Conservation (phyloP, 257 asterid species). For the Capsicum baccatum region DNA sequence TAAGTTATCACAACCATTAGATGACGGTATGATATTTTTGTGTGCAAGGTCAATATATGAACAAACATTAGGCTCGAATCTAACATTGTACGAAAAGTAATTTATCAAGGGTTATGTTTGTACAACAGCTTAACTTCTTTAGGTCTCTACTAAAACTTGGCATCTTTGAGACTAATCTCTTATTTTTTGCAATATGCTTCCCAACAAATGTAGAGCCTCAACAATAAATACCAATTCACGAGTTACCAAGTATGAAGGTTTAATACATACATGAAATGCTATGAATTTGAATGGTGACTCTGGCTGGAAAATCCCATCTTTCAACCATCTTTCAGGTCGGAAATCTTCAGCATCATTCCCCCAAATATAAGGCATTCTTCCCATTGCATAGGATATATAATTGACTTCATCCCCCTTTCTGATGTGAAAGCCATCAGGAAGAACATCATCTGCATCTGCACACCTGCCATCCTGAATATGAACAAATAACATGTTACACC, state of each 20-base stretch:
- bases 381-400: conserved; percentile 72
- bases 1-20: background rate
- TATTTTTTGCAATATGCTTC: background rate
- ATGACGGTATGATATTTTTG: background rate
- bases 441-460: conserved; percentile 67
- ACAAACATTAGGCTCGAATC: background rate
- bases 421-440: conserved; percentile 69
- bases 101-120: background rate
- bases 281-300: conserved; percentile 72
- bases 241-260: background rate
- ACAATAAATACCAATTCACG: background rate
- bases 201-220: background rate
- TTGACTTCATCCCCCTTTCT: conserved; percentile 64
- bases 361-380: conserved; percentile 69
- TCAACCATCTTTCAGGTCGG: conserved; percentile 74
- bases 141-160: background rate
- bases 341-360: conserved; percentile 72
- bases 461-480: conserved; percentile 61
- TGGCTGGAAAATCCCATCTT: conserved; percentile 61
- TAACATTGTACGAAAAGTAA: background rate
- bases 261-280: conserved; percentile 59
- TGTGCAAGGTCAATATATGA: background rate
- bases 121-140: background rate
- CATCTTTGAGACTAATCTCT: background rate
- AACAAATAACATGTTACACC: background rate